Evolutionary conservation across 208 protist species (phyloP), one percentile per base, ranked within the genome.

Genomic region (Trypanosoma brucei): DNA sequence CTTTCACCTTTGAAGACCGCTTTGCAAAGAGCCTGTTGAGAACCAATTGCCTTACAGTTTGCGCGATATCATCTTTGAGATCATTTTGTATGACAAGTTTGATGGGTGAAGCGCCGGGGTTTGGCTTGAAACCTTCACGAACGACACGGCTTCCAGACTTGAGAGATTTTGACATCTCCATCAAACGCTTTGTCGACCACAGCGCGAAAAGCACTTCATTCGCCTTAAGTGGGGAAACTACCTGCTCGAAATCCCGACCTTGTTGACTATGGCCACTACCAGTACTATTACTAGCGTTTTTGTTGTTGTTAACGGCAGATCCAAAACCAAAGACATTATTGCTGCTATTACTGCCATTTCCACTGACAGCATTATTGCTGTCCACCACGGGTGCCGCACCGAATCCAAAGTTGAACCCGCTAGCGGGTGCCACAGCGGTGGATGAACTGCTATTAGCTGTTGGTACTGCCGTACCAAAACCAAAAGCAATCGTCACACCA

Each of bases 31-130:
- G 49, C n/a, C 76, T 73, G 45, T 78, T 86, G n/a, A 92, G 65
- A 39, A 92, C 50, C 5, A 94, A 65, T 13, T 63, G 57, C 14
- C 66, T 67, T 45, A 73, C 79, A 31, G 81, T 84, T 7, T 60
- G 52, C 2, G 2, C 64, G 14, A 91, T 74, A 57, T 83, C 57
- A 73, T 94, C 88, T 50, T 92, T 81, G 30, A 76, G 75, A 65
- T 94, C 88, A 61, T 94, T 94, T 71, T 94, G 79, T 81, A 94
- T 86, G n/a, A 92, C 76, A 5, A 94, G 56, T 62, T 92, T 92
- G 3, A 94, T 73, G 13, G 31, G 75, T 40, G 13, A 53, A 8
- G 65, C 67, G 2, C 52, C 53, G 11, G 60, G 60, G 40, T 70
- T 68, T 2, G 90, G 67, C 42, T 72, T 59, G 59, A 91, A 92